These are phyloP conservation scores for Fusarium clavum DNA, from an alignment of 2,329 filamentous ascomycete genomes.

Conservation along the genomic window DNA sequence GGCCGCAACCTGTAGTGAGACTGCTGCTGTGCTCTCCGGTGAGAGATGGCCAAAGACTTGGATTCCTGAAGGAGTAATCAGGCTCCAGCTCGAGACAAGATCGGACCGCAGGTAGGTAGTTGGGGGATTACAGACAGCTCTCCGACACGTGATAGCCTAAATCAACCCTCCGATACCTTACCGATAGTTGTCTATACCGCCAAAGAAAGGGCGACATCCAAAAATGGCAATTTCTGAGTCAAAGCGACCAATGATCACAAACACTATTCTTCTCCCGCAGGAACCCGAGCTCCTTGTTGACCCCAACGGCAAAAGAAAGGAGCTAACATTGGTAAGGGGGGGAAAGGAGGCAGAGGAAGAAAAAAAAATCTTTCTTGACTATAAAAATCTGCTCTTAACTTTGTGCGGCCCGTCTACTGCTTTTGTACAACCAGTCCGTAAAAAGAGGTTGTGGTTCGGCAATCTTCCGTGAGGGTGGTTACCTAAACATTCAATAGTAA, in stretches of 20 bases:
- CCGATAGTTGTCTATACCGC: conserved; percentile 21
- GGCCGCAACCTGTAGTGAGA: conserved; percentile 50
- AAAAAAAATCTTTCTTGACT: background rate
- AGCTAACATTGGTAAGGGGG: conserved; percentile 2
- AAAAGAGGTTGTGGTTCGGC: conserved; percentile 21
- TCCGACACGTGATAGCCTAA: conserved; percentile 42
- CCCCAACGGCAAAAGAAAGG: conserved; percentile 28
- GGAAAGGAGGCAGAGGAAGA: background rate
- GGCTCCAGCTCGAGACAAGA: conserved; percentile 15
- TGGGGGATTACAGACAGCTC: conserved; percentile 28
- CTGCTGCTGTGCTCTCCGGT: conserved; percentile 43
- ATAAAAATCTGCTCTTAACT: background rate
- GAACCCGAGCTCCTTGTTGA: conserved; percentile 39
- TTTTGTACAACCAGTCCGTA: conserved; percentile 24
- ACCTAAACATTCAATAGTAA: conserved; percentile 5
- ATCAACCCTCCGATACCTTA: conserved; percentile 24
- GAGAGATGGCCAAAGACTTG: conserved; percentile 39
- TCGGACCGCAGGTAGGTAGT: conserved; percentile 4
- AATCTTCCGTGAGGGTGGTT: conserved; percentile 24
- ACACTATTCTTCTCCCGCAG: conserved; percentile 37
- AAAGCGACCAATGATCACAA: conserved; percentile 35
- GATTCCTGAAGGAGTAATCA: conserved; percentile 25
- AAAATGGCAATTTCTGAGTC: conserved; percentile 40
- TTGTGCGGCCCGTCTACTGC: conserved; percentile 21
- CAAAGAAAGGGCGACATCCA: conserved; percentile 39